Base-by-base conservation (phyloP, 352 stramenopile species). In the Phytophthora nicotianae region DNA sequence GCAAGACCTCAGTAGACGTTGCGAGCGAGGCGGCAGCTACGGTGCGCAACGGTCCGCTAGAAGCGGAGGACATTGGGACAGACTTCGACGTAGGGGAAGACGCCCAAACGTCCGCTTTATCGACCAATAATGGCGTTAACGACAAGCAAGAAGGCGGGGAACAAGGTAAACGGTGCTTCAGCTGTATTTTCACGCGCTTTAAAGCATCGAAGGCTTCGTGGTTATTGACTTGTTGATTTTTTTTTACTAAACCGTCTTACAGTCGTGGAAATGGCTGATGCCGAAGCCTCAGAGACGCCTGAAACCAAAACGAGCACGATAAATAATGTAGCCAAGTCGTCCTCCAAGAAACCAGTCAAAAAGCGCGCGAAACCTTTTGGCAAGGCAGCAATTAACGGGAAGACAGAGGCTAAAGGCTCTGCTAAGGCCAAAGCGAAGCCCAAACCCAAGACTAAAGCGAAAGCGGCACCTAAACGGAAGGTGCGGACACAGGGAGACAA, bases 391-490 rank as follows among this genome's bases (percentile, higher is more conserved):
- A 33, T 21, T 17, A 66, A 72, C n/a, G 66, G 50, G 43, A 62
- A 73, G 63, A 48, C 50, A 16, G 55, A 53, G 17, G 23, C 47
- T 26, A 68, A 64, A 35, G 32, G 26, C 7, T 6, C 38, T 23
- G 40, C 16, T 13, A 75, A 67, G 45, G 32, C 70, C 9, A 75
- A 75, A 46, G 0, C 63, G 2, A 70, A 67, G 17, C 10, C 53
- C 11, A 50, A 53, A 13, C 23, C 51, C 2, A 81, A 77, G 35
- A 49, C 61, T 8, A 77, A 71, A 46, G 53, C 72, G 5, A 69
- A 70, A 45, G 45, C 75, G 35, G 46, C 70, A 33, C 71, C 85
- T 24, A 88, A 87, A 65, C 84, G 81, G 27, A 90, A 90, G 63
- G 47, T 35, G 20, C 74, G 78, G n/a, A 83, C 77, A 11, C 59